phyloP scores from a whole-genome alignment of 495 filamentous ascomycete genomes.

The Hyaloscypha variabilis region DNA sequence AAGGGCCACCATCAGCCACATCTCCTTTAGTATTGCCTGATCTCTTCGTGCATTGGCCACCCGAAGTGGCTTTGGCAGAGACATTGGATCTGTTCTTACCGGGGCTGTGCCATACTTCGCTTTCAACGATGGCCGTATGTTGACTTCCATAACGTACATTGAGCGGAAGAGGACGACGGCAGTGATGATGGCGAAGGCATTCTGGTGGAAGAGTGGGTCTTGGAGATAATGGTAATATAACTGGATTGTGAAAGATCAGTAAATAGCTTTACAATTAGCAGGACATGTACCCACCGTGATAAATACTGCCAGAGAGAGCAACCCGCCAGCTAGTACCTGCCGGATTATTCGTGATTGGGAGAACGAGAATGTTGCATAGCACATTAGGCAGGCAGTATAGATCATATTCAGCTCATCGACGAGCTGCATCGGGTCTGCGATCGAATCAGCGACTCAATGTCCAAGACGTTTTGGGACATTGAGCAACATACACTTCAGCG shows the following conservation, averaged over 20 bases:
- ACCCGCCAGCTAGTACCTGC: constrained; percentile 57
- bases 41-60: constrained; percentile 35
- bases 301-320: constrained; percentile 68
- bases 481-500: constrained; percentile 70
- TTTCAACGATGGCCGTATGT: constrained; percentile 62
- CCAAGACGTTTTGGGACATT: constrained; percentile 5
- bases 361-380: constrained; percentile 84
- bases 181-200: constrained; percentile 83
- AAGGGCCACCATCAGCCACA: constrained; percentile 68
- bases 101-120: constrained; percentile 38
- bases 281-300: constrained; percentile 62
- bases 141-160: constrained; percentile 89
- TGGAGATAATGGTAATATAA: constrained; percentile 93
- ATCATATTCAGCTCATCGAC: constrained; percentile 98
- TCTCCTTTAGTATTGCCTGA: constrained; percentile 62
- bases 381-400: constrained; percentile 95
- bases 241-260: constrained; percentile 31
- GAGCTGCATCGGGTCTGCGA: constrained; percentile 91
- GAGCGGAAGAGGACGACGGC: constrained; percentile 73
- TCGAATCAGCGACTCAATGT: constrained; percentile 22
- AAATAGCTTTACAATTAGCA: constrained; percentile 5
- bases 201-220: constrained; percentile 91
- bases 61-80: constrained; percentile 26
- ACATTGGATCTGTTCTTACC: constrained; percentile 12
- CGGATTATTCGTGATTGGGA: constrained; percentile 57